These are phyloP conservation scores for Vigna angularis DNA, from an alignment of 306 rosid genomes.

Conservation along the genomic window DNA sequence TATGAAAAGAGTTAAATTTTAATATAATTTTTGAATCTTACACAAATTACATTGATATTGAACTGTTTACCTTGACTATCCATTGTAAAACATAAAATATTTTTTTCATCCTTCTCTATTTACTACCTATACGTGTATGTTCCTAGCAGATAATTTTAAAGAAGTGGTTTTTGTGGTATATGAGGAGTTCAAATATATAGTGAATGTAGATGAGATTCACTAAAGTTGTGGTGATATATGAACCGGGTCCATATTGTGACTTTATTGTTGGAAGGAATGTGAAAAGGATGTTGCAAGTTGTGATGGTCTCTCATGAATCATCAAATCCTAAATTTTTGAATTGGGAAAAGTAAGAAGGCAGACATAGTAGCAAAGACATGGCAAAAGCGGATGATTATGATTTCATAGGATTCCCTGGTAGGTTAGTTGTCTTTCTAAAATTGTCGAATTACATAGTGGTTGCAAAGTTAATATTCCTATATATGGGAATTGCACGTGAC, in stretches of 20 bases:
- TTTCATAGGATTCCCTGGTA: slow-evolving; percentile 52
- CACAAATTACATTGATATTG: too few relatives aligned
- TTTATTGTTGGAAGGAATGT: slow-evolving; percentile 4
- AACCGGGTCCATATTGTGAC: slow-evolving; percentile 33
- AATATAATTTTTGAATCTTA: too few relatives aligned
- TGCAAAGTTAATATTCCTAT: slow-evolving; percentile 40
- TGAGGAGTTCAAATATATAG: not conserved
- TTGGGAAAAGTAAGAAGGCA: slow-evolving; percentile 1
- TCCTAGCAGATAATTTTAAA: not conserved
- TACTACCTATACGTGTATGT: too few relatives aligned
- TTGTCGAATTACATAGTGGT: slow-evolving; percentile 11
- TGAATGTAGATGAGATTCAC: not conserved
- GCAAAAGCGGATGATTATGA: slow-evolving; percentile 25
- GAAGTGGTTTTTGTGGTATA: not conserved
- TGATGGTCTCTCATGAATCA: slow-evolving; percentile 31
- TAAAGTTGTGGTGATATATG: slow-evolving; percentile 29
- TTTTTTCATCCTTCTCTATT: too few relatives aligned
- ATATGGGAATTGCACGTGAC: slow-evolving; percentile 53
- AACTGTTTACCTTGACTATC: too few relatives aligned
- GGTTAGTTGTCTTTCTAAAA: slow-evolving; percentile 39
- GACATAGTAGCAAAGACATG: slow-evolving; percentile 4
- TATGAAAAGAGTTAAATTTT: too few relatives aligned
- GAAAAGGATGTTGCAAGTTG: slow-evolving; percentile 43
- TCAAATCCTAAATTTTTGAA: slow-evolving; percentile 27
- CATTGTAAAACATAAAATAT: too few relatives aligned